Evolutionary conservation across 345 rosid species (phyloP).

Genomic region (Adansonia digitata): DNA sequence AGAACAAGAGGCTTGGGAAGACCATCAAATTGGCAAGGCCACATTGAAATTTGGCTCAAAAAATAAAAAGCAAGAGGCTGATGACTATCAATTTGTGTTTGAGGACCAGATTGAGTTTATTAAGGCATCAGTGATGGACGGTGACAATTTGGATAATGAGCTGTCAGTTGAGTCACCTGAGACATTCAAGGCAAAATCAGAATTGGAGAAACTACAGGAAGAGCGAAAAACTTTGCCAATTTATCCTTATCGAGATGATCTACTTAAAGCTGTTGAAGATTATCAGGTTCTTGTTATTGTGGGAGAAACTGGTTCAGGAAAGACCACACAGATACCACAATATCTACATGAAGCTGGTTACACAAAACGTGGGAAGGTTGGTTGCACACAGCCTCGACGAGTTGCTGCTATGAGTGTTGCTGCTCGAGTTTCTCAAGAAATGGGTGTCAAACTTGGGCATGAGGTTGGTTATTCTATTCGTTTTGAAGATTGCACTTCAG

Average conservation of each 20-base stretch:
- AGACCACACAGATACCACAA: slow-evolving; percentile 95
- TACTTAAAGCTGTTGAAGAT: slow-evolving; percentile 67
- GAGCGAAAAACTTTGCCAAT: slow-evolving; percentile 84
- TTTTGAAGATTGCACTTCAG: slow-evolving; percentile 97
- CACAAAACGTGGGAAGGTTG: slow-evolving; percentile 86
- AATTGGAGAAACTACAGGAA: slow-evolving; percentile 80
- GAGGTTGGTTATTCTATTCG: slow-evolving; percentile 99
- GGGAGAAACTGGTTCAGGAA: slow-evolving; percentile 98
- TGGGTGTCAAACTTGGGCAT: slow-evolving; percentile 98
- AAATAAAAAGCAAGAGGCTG: slow-evolving; percentile 56
- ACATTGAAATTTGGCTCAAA: slow-evolving; percentile 75
- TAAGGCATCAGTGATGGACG: slow-evolving; percentile 76
- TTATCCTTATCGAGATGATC: slow-evolving; percentile 70
- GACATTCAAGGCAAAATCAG: slow-evolving; percentile 50
- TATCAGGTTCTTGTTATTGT: slow-evolving; percentile 96
- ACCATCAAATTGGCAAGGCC: slow-evolving; percentile 92
- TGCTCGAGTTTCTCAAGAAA: slow-evolving; percentile 96
- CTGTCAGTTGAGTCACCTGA: slow-evolving; percentile 37
- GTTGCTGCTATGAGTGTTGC: slow-evolving; percentile 99
- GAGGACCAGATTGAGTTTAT: slow-evolving; percentile 95
- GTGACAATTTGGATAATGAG: slow-evolving; percentile 63
- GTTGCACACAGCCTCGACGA: slow-evolving; percentile 95
- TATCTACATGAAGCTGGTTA: slow-evolving; percentile 97
- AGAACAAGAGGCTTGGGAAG: slow-evolving; percentile 99
- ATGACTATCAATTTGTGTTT: slow-evolving; percentile 80